Base-by-base conservation (phyloP, 306 rosid species). In the Malus sylvestris region DNA sequence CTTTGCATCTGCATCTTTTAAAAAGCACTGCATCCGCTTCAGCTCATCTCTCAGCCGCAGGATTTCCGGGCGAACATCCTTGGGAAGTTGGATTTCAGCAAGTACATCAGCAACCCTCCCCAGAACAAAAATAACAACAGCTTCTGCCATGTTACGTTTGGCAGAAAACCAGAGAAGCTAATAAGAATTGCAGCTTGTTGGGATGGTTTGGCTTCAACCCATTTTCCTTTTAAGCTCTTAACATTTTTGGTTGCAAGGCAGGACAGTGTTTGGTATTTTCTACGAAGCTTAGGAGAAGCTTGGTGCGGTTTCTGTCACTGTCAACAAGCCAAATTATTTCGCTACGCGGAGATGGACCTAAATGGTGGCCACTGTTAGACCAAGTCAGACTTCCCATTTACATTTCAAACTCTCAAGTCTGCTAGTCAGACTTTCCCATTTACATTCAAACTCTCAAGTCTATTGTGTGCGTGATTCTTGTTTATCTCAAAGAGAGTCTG, bases 1-100 rank as follows among this genome's bases (percentile, higher is more conserved):
- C 76, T 65, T 83, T 49, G 70, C 70, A 51, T 85, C 88, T 19
- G 88, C 89, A 65, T 89, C 88, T 72, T 70, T 77, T 40, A 87
- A 69, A 80, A 85, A 89, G 75, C 84, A 78, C 40, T 75, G 79
- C 88, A 87, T 87, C 77, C 77, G 68, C 67, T 35, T 85, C 30
- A 87, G 59, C 53, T 89, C 89, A 75, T 4, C 40, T 70, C 78
- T 72, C 80, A 87, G 13, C 53, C 74, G 42, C 25, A 55, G 49
- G 19, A 87, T 82, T 65, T 77, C 46, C 20, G 23, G 22, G 1
- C 68, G 40, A 13, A 83, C 89, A 60, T 88, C 89, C 13, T 6
- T 3, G 79, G 81, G 73, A 59, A 86, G 62, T 4, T 79, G 59
- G 70, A 85, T 80, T 85, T 78, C 46, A 18, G 10, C 59, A 15